A percentile compares a stretch with the other conserved stretches of the same genome.
phyloP scores from a whole-genome alignment of 1,284 basidiomycete species.

The Sphaerobolus stellatus region DNA sequence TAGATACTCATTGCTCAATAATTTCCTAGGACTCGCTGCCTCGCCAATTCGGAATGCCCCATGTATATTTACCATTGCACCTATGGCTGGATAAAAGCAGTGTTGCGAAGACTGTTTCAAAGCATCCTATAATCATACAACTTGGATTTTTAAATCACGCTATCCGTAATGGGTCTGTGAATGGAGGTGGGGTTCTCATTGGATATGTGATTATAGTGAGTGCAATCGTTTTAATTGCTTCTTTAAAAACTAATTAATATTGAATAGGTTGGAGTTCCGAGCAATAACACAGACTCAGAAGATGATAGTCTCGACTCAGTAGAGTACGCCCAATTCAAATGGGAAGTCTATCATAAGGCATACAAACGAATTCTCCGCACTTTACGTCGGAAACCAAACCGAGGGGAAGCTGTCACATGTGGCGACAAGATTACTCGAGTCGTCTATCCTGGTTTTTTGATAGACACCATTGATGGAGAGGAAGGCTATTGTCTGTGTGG shows the following conservation, averaged over 20 bases:
- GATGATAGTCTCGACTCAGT: too few species aligned
- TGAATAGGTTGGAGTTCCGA: slow-evolving; percentile 23
- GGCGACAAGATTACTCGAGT: slow-evolving; percentile 21
- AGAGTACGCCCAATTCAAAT: slow-evolving; percentile 27
- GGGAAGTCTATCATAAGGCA: slow-evolving; percentile 27
- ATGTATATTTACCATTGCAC: slow-evolving; percentile 23
- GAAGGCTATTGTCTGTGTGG: slow-evolving; percentile 26
- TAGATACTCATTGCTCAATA: background rate
- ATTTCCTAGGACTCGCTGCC: background rate
- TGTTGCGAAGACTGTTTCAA: slow-evolving; percentile 26
- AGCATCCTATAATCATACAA: slow-evolving; percentile 27
- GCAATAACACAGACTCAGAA: slow-evolving; percentile 16
- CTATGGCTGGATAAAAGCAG: slow-evolving; percentile 34
- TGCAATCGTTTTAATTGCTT: slow-evolving; percentile 5
- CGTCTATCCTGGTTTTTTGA: slow-evolving; percentile 28
- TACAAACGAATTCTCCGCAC: slow-evolving; percentile 19
- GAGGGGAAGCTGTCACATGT: slow-evolving; percentile 25
- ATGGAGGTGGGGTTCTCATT: slow-evolving; percentile 29
- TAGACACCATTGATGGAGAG: slow-evolving; percentile 31
- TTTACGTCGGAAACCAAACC: slow-evolving; percentile 19
- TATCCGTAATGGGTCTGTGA: slow-evolving; percentile 33
- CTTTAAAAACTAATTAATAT: slow-evolving; percentile 1
- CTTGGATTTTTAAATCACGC: slow-evolving; percentile 23
- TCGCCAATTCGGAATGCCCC: background rate
- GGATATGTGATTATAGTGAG: slow-evolving; percentile 29